Evolutionary conservation across 2,329 filamentous ascomycete genomes (phyloP).

Genomic region (Colletotrichum sp.): DNA sequence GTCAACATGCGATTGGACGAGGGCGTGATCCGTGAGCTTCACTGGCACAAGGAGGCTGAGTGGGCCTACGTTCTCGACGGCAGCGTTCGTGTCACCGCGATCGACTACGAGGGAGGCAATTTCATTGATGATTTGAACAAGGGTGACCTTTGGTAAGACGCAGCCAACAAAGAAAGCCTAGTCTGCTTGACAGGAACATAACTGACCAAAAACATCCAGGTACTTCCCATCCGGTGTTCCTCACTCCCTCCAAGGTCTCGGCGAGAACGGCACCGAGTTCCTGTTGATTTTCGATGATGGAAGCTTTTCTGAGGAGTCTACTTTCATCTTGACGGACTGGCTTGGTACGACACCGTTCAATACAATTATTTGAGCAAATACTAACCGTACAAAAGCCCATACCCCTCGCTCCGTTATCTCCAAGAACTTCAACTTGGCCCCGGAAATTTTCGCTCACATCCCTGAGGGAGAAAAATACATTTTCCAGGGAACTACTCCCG

Average conservation of each 20-base stretch:
- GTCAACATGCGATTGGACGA: conserved; percentile 82
- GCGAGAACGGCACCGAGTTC: conserved; percentile 34
- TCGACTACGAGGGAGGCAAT: conserved; percentile 77
- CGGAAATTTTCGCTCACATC: conserved; percentile 72
- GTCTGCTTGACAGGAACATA: neutral
- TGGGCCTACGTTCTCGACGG: conserved; percentile 80
- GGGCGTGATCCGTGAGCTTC: conserved; percentile 77
- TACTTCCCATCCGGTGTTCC: conserved; percentile 81
- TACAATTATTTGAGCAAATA: neutral
- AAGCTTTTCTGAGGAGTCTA: conserved; percentile 64
- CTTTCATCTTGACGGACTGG: conserved; percentile 78
- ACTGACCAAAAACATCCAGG: neutral
- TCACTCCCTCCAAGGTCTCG: conserved; percentile 65
- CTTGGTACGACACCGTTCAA: conserved; percentile 51
- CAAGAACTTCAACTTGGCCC: conserved; percentile 77
- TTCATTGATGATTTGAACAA: conserved; percentile 79
- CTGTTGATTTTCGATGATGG: conserved; percentile 54
- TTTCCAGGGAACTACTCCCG: conserved; percentile 72
- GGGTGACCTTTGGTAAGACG: conserved; percentile 67
- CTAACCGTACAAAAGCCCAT: conserved; percentile 51
- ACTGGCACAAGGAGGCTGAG: conserved; percentile 83
- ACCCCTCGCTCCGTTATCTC: conserved; percentile 74
- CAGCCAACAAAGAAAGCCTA: neutral
- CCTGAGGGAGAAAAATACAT: conserved; percentile 76
- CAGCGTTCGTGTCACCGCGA: conserved; percentile 71